phyloP scores from a whole-genome alignment of 2,329 filamentous ascomycete genomes.

The Xylaria sp. region DNA sequence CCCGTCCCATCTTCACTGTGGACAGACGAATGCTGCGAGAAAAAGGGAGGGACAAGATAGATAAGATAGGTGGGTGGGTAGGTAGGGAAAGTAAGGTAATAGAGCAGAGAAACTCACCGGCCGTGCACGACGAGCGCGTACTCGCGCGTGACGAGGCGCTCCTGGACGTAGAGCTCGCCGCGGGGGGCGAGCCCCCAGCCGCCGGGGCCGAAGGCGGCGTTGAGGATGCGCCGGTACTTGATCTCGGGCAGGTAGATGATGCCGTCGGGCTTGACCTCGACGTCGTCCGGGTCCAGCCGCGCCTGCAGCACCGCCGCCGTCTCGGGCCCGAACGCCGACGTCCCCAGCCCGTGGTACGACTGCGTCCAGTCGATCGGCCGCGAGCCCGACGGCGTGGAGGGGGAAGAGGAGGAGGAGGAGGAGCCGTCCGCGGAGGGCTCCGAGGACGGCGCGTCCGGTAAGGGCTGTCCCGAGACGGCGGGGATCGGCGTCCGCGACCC shows the following conservation, averaged over 20 bases:
- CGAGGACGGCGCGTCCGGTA: constrained; percentile 31
- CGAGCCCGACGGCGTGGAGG: too few species aligned
- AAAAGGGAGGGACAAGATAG: too few species aligned
- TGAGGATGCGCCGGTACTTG: constrained; percentile 91
- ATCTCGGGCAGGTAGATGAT: constrained; percentile 97
- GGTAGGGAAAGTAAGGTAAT: background rate
- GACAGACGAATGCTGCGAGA: too few species aligned
- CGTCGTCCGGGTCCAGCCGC: constrained; percentile 70
- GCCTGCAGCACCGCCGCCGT: constrained; percentile 69
- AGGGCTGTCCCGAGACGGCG: constrained; percentile 33
- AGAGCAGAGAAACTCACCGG: constrained; percentile 60
- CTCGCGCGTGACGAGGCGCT: constrained; percentile 80
- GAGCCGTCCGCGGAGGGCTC: background rate
- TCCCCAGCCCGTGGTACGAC: constrained; percentile 79
- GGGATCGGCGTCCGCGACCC: constrained; percentile 30
- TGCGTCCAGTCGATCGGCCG: constrained; percentile 76
- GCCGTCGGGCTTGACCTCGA: constrained; percentile 97
- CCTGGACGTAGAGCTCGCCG: constrained; percentile 82
- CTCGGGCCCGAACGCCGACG: constrained; percentile 70
- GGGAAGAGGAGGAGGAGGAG: too few species aligned
- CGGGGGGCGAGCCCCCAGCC: constrained; percentile 93
- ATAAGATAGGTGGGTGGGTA: background rate
- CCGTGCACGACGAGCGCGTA: constrained; percentile 90
- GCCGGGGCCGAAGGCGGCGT: constrained; percentile 89
- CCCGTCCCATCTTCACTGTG: background rate